Conservation (phyloP, 2,329 filamentous ascomycete genomes). For the Talaromyces islandicus region DNA sequence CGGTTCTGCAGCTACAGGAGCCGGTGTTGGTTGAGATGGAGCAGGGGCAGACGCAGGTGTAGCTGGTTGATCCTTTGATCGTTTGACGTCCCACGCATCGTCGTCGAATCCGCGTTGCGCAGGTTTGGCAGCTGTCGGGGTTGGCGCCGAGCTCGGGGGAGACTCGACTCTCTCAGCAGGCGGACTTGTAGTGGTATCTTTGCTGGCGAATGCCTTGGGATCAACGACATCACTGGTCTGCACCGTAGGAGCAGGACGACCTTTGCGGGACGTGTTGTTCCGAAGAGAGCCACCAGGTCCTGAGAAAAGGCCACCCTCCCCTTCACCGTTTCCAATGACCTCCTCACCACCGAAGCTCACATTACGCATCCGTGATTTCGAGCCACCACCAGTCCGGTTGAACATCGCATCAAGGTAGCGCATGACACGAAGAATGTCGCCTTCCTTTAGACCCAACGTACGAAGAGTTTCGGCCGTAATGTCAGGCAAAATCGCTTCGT, state of each 20-base stretch:
- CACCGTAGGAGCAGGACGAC: constrained; percentile 78
- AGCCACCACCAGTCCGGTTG: constrained; percentile 49
- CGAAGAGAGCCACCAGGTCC: constrained; percentile 83
- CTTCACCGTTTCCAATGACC: constrained; percentile 49
- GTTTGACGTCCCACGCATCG: constrained; percentile 95
- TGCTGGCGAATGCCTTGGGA: constrained; percentile 72
- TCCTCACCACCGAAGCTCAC: constrained; percentile 49
- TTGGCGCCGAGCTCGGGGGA: constrained; percentile 44
- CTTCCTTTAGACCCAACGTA: constrained; percentile 88
- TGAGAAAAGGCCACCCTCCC: constrained; percentile 72
- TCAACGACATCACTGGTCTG: constrained; percentile 83
- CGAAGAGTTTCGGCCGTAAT: constrained; percentile 78
- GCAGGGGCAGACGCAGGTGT: constrained; percentile 22
- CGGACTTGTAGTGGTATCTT: constrained; percentile 45
- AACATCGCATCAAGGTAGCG: constrained; percentile 78
- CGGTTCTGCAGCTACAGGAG: constrained; percentile 17
- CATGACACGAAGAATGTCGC: constrained; percentile 94
- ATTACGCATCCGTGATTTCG: constrained; percentile 50
- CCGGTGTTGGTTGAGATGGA: constrained; percentile 25
- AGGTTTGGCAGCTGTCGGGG: constrained; percentile 46
- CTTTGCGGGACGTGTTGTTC: constrained; percentile 84
- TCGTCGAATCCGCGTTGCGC: constrained; percentile 73
- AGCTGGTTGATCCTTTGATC: constrained; percentile 47
- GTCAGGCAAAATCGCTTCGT: constrained; percentile 84
- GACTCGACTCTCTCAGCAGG: constrained; percentile 38